Conservation (phyloP, 352 stramenopile species). For the Pythium grandisporangium region DNA sequence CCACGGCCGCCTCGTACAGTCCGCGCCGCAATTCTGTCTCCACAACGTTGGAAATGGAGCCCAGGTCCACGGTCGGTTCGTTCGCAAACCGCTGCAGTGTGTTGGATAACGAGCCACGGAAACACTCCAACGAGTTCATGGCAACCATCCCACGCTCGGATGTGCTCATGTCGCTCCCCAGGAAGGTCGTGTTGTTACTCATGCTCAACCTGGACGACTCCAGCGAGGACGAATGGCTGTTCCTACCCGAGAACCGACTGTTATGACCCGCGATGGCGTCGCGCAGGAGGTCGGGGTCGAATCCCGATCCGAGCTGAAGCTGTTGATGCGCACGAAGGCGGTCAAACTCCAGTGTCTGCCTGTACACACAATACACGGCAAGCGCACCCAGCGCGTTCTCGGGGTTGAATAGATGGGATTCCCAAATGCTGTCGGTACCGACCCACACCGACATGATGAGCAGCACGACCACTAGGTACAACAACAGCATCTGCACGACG, state of each 20-base stretch:
- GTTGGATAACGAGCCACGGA: background rate
- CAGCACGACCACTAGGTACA: slow-evolving; percentile 39
- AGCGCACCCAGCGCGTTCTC: background rate
- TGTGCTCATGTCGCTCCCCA: background rate
- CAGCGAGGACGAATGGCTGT: too few relatives aligned
- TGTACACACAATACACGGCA: slow-evolving; percentile 24
- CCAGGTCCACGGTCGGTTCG: slow-evolving; percentile 2
- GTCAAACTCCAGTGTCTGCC: slow-evolving; percentile 64
- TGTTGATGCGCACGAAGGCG: slow-evolving; percentile 50
- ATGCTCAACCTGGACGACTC: too few relatives aligned
- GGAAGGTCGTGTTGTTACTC: too few relatives aligned
- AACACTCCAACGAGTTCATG: slow-evolving; percentile 6
- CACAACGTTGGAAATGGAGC: slow-evolving; percentile 8
- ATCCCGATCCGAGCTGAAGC: slow-evolving; percentile 41
- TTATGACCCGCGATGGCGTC: background rate
- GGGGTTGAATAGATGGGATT: slow-evolving; percentile 4
- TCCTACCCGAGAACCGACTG: background rate
- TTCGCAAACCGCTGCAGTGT: background rate
- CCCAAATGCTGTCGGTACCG: slow-evolving; percentile 9
- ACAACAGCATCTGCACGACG: slow-evolving; percentile 41
- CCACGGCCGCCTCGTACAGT: slow-evolving; percentile 38
- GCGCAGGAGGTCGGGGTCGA: slow-evolving; percentile 20
- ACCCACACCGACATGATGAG: slow-evolving; percentile 32
- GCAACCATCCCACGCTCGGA: background rate
- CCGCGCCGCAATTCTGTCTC: slow-evolving; percentile 35